Conservation (phyloP, 2,329 filamentous ascomycete species). For the Xylaria sp. region DNA sequence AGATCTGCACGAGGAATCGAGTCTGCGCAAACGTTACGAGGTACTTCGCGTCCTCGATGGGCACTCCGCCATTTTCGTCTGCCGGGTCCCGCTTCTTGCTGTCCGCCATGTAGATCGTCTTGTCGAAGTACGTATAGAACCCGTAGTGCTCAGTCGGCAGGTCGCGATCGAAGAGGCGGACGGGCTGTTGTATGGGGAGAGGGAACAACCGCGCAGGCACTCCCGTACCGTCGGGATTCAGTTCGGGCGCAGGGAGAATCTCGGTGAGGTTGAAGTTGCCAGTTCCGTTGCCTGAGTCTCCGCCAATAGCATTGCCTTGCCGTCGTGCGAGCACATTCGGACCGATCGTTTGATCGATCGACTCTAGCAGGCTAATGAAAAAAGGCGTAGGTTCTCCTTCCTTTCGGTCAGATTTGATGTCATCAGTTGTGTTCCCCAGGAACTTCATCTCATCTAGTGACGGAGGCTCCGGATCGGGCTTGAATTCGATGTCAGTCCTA, state of each 20-base stretch:
- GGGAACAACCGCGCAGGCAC: slow-evolving; percentile 79
- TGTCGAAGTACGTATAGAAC: slow-evolving; percentile 92
- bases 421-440: slow-evolving; percentile 86
- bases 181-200: slow-evolving; percentile 76
- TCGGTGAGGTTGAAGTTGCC: slow-evolving; percentile 59
- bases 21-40: slow-evolving; percentile 70
- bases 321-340: slow-evolving; percentile 47
- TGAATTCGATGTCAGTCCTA: slow-evolving; percentile 52
- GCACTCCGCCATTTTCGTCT: slow-evolving; percentile 67
- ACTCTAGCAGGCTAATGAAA: slow-evolving; percentile 71
- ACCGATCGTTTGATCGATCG: slow-evolving; percentile 45
- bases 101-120: slow-evolving; percentile 78
- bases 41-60: slow-evolving; percentile 63
- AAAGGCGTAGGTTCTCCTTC: slow-evolving; percentile 90
- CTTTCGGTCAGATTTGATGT: slow-evolving; percentile 72
- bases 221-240: slow-evolving; percentile 76
- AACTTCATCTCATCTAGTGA: slow-evolving; percentile 79
- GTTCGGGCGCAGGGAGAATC: slow-evolving; percentile 71
- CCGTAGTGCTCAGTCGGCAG: slow-evolving; percentile 86
- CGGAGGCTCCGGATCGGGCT: slow-evolving; percentile 67
- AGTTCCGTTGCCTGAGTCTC: slow-evolving; percentile 38
- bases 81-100: slow-evolving; percentile 49
- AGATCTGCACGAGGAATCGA: slow-evolving; percentile 72
- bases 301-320: slow-evolving; percentile 47
- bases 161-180: slow-evolving; percentile 87